Base-by-base conservation (phyloP, 345 rosid genomes). In the Kernera saxatilis region DNA sequence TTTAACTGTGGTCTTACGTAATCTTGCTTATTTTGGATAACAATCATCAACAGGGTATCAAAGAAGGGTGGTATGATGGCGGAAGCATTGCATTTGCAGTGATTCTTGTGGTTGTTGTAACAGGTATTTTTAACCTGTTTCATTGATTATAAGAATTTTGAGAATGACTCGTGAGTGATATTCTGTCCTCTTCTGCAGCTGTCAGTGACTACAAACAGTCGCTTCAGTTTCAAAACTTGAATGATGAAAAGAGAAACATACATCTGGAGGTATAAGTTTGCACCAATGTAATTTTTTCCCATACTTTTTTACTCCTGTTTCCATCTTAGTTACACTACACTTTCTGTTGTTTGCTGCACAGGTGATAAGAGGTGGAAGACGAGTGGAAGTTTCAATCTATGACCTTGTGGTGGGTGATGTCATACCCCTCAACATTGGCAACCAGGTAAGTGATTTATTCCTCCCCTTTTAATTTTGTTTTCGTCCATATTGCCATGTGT, bases 21-120 rank as follows among this genome's bases (percentile, higher is more conserved):
- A 35, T 35, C 49, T 25, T 37, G 3, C 26, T 26, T 37, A 37
- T 39, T 50, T 50, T 67, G 39, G 37, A 15, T 52, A 2, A 59
- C 27, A 9, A 68, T 25, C n/a, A 36, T 63, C 1, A 14, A 44
- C 67, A 94, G 99, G 99, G 99, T 68, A 78, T 83, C 46, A 73
- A 88, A 78, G 86, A 83, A 83, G 99, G 99, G 44, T 95, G 99
- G 99, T 95, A 90, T 77, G 99, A 95, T 81, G 99, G 99, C 32
- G 99, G 88, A 35, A 95, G 99, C 87, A 95, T 95, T 74, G 87
- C 90, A 57, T 87, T 95, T 78, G 99, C 99, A 12, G 99, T 95
- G 71, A 58, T 86, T 52, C 92, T 95, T 49, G 99, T 95, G 71
- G 73, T 95, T 74, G 78, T 87, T 64, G 97, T 95, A 75, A 95